Evolutionary conservation across 2,329 filamentous ascomycete genomes (phyloP).

Genomic region (Calonectria pseudoturangicola): DNA sequence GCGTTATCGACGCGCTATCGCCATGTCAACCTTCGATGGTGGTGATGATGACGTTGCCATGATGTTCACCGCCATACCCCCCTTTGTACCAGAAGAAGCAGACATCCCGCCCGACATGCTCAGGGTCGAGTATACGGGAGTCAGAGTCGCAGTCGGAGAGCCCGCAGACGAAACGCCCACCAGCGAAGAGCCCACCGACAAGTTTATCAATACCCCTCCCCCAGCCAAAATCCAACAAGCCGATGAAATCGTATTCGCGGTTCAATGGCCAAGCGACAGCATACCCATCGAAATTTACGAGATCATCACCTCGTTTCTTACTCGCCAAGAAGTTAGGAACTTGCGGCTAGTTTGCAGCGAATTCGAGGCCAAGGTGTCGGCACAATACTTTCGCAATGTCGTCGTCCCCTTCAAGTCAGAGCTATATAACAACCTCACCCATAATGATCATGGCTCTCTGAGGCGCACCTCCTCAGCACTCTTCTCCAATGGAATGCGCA

Average conservation of each 20-base stretch:
- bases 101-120: too few relatives aligned
- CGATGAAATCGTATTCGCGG: constrained; percentile 3
- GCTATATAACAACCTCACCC: constrained; percentile 69
- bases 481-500: constrained; percentile 72
- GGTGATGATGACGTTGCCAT: too few relatives aligned
- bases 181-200: neutral
- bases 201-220: neutral
- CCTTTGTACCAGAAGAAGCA: too few relatives aligned
- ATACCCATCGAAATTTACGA: constrained; percentile 79
- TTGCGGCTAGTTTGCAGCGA: constrained; percentile 78
- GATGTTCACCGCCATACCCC: too few relatives aligned
- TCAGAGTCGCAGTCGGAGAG: too few relatives aligned
- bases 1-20: constrained; percentile 13
- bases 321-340: constrained; percentile 74
- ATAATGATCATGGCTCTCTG: constrained; percentile 48
- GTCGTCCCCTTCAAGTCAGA: constrained; percentile 80
- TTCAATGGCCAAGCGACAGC: constrained; percentile 57
- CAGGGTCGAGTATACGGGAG: too few relatives aligned
- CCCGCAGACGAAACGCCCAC: too few relatives aligned
- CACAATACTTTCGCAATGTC: constrained; percentile 76
- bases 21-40: neutral
- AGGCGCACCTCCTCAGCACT: constrained; percentile 54
- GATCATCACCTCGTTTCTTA: constrained; percentile 72
- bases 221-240: neutral
- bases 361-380: constrained; percentile 74